phyloP scores from a whole-genome alignment of 352 stramenopile species.

The Thalassiosira exigua region DNA sequence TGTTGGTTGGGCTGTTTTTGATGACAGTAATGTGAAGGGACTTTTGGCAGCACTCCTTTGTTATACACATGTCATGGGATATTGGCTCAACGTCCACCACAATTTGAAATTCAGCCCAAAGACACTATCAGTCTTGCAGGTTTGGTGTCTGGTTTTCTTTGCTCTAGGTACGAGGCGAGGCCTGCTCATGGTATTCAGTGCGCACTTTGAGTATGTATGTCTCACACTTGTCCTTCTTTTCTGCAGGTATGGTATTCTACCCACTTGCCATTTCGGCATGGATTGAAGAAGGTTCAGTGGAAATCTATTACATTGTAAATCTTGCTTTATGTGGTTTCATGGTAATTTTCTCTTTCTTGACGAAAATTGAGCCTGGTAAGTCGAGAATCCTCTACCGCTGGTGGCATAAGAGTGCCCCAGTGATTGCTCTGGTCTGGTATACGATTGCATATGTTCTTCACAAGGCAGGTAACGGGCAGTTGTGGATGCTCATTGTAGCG shows the following conservation, averaged over 20 bases:
- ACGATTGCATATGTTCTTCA: background rate
- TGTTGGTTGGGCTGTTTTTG: background rate
- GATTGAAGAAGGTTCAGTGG: constrained; percentile 7
- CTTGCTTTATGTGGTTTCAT: background rate
- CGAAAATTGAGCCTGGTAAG: constrained; percentile 6
- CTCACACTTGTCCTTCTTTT: too few species aligned
- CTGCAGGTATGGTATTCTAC: constrained; percentile 1
- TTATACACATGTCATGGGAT: constrained; percentile 13
- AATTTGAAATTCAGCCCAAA: constrained; percentile 1
- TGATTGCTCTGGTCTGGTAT: constrained; percentile 3
- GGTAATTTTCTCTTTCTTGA: constrained; percentile 6
- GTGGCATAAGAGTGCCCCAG: background rate
- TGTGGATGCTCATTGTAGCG: constrained; percentile 10
- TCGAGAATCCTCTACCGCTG: background rate
- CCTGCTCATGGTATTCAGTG: too few species aligned
- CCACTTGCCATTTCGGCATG: background rate
- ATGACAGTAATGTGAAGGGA: background rate
- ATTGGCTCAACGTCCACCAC: constrained; percentile 5
- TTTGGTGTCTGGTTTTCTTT: constrained; percentile 2
- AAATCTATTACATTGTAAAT: constrained; percentile 8
- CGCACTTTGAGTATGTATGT: too few species aligned
- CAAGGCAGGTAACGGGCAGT: constrained; percentile 5
- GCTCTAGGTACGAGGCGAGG: too few species aligned
- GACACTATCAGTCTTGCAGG: background rate
- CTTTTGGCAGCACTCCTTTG: constrained; percentile 3